Percentiles rank a stretch among this genome's conserved stretches.
These are phyloP conservation scores for Amanita pallidorosea DNA, from an alignment of 768 basidiomycete genomes.

Conservation along the genomic window DNA sequence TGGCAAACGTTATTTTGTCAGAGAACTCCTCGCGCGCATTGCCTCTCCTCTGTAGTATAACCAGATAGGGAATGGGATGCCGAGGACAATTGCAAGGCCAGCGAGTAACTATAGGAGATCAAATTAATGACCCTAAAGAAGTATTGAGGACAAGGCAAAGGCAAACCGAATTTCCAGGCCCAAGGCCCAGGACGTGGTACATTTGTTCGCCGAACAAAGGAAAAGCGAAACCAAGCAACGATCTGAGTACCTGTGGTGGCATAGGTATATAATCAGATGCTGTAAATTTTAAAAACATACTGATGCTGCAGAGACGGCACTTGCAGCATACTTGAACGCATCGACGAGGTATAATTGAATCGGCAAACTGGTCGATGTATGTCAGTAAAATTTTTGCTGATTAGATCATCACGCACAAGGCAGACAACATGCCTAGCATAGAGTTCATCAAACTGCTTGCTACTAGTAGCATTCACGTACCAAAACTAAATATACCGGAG, in stretches of 20 bases:
- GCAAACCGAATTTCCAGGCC: constrained; percentile 53
- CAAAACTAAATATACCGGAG: constrained; percentile 50
- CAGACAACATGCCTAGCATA: constrained; percentile 38
- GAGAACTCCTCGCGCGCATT: constrained; percentile 20
- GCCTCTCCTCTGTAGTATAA: constrained; percentile 58
- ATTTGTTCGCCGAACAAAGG: constrained; percentile 47
- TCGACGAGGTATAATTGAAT: constrained; percentile 66
- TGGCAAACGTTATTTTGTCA: constrained; percentile 10
- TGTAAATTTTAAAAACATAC: constrained; percentile 18
- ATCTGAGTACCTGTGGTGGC: constrained; percentile 30
- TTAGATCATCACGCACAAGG: constrained; percentile 32
- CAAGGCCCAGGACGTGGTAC: constrained; percentile 48
- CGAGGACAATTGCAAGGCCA: constrained; percentile 44
- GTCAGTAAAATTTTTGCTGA: neutral
- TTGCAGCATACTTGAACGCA: constrained; percentile 60
- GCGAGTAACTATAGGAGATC: constrained; percentile 33
- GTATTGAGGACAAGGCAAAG: neutral
- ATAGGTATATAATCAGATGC: neutral
- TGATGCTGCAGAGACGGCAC: constrained; percentile 54
- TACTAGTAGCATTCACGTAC: constrained; percentile 12
- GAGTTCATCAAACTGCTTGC: neutral
- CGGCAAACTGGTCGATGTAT: constrained; percentile 34
- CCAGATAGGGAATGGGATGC: constrained; percentile 68
- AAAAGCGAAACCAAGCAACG: constrained; percentile 36
- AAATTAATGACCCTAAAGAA: neutral